phyloP scores from a whole-genome alignment of 352 stramenopile genomes.

The Phytophthora litchii region DNA sequence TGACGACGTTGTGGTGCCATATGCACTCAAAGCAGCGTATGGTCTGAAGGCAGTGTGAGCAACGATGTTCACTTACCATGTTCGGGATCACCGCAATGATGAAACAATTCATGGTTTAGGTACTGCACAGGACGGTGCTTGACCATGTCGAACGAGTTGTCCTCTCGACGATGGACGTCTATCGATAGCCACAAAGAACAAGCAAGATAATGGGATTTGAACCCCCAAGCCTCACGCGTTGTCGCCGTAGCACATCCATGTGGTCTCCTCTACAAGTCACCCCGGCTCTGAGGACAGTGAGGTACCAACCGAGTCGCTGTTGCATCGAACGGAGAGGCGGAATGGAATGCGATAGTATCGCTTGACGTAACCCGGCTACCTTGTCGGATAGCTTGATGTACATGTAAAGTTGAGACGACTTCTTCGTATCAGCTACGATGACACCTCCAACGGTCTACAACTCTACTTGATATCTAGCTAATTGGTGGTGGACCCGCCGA shows the following conservation, averaged over 20 bases:
- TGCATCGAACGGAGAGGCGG: slow-evolving; percentile 15
- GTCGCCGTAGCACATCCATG: slow-evolving; percentile 29
- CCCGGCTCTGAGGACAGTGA: slow-evolving; percentile 15
- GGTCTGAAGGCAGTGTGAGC: slow-evolving; percentile 10
- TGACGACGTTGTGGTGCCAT: slow-evolving; percentile 23
- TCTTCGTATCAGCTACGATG: neutral
- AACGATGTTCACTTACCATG: slow-evolving; percentile 1
- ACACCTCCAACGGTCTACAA: slow-evolving; percentile 1
- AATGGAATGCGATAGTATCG: slow-evolving; percentile 16
- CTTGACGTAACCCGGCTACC: slow-evolving; percentile 1
- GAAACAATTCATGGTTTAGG: slow-evolving; percentile 3
- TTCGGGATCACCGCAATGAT: neutral
- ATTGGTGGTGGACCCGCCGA: slow-evolving; percentile 25
- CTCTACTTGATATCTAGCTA: slow-evolving; percentile 8
- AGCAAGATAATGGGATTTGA: slow-evolving; percentile 24
- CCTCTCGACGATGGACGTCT: slow-evolving; percentile 2
- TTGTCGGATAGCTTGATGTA: neutral
- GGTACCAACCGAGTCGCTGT: slow-evolving; percentile 2
- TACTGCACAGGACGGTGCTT: slow-evolving; percentile 6
- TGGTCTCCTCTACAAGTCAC: slow-evolving; percentile 19
- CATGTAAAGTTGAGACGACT: neutral
- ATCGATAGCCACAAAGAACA: slow-evolving; percentile 14
- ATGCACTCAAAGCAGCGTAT: slow-evolving; percentile 21
- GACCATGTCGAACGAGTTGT: slow-evolving; percentile 8
- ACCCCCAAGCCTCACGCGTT: slow-evolving; percentile 13